Base-by-base conservation (phyloP, 129 eudicot species). In the Flaveria robusta region DNA sequence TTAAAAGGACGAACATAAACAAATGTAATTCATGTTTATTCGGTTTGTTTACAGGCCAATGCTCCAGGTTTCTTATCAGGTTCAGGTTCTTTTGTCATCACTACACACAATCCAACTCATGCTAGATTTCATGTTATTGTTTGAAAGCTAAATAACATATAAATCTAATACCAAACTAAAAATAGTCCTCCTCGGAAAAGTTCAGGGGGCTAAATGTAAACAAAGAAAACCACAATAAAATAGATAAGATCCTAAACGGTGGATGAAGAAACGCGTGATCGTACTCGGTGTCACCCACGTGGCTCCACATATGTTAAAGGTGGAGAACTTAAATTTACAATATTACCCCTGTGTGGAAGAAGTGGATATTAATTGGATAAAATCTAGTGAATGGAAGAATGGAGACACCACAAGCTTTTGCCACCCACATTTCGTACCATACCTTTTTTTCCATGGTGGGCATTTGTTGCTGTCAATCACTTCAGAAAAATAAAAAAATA, bases 251-350 rank as follows among this genome's bases (percentile, higher is more conserved):
- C 63, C 67, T 71, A n/a, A 52, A 77, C 65, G 86, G 77, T 49
- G 47, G 74, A 74, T 18, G 80, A 34, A 14, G 79, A 65, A 23
- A 68, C 81, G 39, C 87, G 87, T 75, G 76, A 83, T 7, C 72
- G 26, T 42, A 37, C 54, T 52, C 63, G 43, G 43, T 70, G 49
- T 71, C 84, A 79, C 62, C 84, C 87, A 83, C 87, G 84, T 79
- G 79, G 87, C 23, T 70, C 84, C 84, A 80, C 70, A 42, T 12
- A 68, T 24, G 70, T 18, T 67, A 20, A 68, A 29, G 51, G 54
- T 66, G 37, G 23, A 52, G 43, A 26, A 66, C 19, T 74, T 66
- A 13, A 74, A 55, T 66, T 73, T 68, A 66, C 79, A 27, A 54
- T 2, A 54, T 9, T 66, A 74, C 79, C 83, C 65, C 73, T 41